Conservation (phyloP, 75 land plant genomes). For the Pinus albicaulis region DNA sequence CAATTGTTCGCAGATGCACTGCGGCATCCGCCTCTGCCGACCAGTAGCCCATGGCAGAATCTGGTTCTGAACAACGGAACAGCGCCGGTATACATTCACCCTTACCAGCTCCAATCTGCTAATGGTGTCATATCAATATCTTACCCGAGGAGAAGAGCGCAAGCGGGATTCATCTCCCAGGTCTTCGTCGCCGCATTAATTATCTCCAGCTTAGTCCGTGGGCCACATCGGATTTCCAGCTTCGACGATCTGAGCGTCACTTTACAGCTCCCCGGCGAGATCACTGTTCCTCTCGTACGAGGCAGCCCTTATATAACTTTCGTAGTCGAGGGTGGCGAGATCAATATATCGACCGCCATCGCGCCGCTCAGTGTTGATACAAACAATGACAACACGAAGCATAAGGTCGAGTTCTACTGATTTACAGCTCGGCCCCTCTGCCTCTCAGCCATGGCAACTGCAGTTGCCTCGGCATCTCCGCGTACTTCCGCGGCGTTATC, state of each 20-base stretch:
- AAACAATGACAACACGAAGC: constrained; percentile 47
- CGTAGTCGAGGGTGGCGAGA: background rate
- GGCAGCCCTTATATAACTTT: no score
- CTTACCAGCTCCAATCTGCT: constrained; percentile 64
- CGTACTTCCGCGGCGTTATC: constrained; percentile 55
- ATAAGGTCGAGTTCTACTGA: constrained; percentile 45
- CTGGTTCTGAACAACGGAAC: constrained; percentile 72
- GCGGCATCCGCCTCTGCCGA: constrained; percentile 67
- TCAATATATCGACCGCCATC: constrained; percentile 55
- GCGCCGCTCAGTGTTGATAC: constrained; percentile 39
- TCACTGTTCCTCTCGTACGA: no score
- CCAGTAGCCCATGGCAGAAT: constrained; percentile 87
- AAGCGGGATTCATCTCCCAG: constrained; percentile 49
- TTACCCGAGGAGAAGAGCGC: constrained; percentile 47
- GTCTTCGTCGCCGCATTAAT: constrained; percentile 46
- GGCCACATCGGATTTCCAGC: no score
- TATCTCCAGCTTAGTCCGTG: no score
- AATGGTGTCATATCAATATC: constrained; percentile 49
- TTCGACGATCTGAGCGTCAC: no score
- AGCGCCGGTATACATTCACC: constrained; percentile 80
- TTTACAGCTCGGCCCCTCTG: constrained; percentile 57
- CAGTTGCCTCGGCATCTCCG: constrained; percentile 21
- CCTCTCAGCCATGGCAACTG: constrained; percentile 1
- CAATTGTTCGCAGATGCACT: constrained; percentile 42
- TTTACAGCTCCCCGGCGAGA: no score